Percentiles rank a stretch among this genome's conserved stretches.
Conservation (phyloP, 2,329 filamentous ascomycete species). For the Epicoccum nigrum region DNA sequence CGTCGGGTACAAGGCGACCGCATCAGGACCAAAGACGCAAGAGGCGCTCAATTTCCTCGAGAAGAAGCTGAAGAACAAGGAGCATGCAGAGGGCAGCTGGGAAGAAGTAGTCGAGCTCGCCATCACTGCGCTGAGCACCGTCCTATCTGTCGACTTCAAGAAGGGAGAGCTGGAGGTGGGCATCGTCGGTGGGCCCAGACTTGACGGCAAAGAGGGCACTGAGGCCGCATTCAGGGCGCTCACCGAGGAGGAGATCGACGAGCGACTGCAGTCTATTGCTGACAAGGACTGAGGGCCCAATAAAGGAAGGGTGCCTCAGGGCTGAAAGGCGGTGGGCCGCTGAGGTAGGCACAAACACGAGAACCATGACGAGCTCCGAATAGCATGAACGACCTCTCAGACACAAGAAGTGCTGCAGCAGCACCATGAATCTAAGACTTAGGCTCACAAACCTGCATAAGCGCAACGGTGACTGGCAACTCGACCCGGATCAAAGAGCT, state of each 20-base stretch:
- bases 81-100: constrained; percentile 88
- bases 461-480: constrained; percentile 39
- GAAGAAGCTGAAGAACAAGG: constrained; percentile 99
- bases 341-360: constrained; percentile 31
- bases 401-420: constrained; percentile 35
- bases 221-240: constrained; percentile 82
- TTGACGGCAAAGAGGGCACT: constrained; percentile 82
- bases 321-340: constrained; percentile 31
- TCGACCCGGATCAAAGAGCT: constrained; percentile 19
- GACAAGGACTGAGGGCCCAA: constrained; percentile 88
- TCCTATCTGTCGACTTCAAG: constrained; percentile 99
- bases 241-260: constrained; percentile 97
- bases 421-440: constrained; percentile 41
- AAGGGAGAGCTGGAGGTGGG: constrained; percentile 98
- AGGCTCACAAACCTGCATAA: constrained; percentile 43
- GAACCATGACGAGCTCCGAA: constrained; percentile 34
- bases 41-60: constrained; percentile 98
- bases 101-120: constrained; percentile 97
- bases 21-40: constrained; percentile 96
- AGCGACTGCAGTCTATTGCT: constrained; percentile 94
- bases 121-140: constrained; percentile 92
- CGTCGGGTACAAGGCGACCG: constrained; percentile 97
- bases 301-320: constrained; percentile 56
- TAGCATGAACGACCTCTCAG: constrained; percentile 37
- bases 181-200: constrained; percentile 86